Evolutionary conservation across 225 moss, liverwort and hornwort species (phyloP).

Genomic region (Marchantia polymorpha): DNA sequence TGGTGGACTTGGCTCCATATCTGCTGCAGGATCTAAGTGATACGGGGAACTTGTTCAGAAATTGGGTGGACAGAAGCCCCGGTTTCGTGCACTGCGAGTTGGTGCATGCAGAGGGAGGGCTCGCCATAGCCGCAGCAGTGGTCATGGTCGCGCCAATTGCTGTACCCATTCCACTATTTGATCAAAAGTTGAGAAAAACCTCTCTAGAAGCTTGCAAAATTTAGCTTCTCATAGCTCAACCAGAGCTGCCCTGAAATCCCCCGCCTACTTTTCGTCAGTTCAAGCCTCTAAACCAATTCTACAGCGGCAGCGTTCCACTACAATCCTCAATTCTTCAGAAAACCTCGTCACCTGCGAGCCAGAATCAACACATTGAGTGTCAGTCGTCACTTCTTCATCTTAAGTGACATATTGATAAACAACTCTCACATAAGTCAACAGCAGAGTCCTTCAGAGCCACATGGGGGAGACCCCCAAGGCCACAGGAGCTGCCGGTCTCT

Average conservation of each 20-base stretch:
- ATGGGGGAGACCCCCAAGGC: not conserved
- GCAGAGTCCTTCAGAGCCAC: not conserved
- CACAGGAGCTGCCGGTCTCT: not conserved
- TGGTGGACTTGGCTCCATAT: slow-evolving; percentile 12
- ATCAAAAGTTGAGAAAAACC: not conserved
- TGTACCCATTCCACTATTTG: not conserved
- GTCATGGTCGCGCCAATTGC: not conserved
- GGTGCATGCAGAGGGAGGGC: not conserved
- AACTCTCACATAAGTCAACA: not conserved
- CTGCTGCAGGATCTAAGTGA: not conserved
- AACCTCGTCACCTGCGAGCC: not conserved
- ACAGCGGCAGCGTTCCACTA: no score
- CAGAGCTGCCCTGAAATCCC: not conserved
- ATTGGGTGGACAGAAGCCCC: not conserved
- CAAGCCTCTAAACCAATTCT: no score
- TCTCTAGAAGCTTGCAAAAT: not conserved
- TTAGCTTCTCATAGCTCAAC: not conserved
- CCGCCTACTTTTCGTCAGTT: not conserved
- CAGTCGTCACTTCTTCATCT: not conserved
- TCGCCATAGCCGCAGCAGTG: slow-evolving; percentile 7
- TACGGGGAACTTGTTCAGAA: not conserved
- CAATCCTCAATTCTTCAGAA: no score
- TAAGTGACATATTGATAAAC: no score
- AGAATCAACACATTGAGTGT: not conserved
- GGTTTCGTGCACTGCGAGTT: slow-evolving; percentile 8